A percentile compares a stretch with the other conserved stretches of the same genome.
Conservation (phyloP, 257 asterid species). For the Solanum tarapatanum region DNA sequence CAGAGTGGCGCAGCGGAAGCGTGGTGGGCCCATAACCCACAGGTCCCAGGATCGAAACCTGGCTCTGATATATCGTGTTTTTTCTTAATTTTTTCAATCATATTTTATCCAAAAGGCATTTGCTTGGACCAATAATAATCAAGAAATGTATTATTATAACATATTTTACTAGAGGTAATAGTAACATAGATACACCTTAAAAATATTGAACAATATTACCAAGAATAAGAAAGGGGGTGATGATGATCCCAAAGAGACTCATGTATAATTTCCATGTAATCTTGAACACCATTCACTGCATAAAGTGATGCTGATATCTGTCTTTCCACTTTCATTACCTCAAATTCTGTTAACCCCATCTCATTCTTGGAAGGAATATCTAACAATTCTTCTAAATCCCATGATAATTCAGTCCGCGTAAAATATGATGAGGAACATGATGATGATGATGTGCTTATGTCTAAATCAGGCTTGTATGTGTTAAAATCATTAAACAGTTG, state of each 20-base stretch:
- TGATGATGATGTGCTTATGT: slow-evolving; percentile 11
- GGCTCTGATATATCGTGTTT: slow-evolving; percentile 39
- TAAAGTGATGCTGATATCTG: slow-evolving; percentile 76
- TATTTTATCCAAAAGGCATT: neutral
- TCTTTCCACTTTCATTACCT: slow-evolving; percentile 54
- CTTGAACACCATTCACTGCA: slow-evolving; percentile 63
- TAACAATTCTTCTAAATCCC: slow-evolving; percentile 9
- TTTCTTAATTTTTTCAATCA: neutral
- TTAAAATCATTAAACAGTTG: slow-evolving; percentile 14
- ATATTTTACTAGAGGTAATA: neutral
- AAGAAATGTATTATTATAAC: neutral
- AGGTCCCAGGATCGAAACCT: slow-evolving; percentile 99
- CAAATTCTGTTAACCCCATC: slow-evolving; percentile 32
- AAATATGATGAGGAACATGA: neutral
- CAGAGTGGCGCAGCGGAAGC: slow-evolving; percentile 70
- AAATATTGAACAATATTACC: slow-evolving; percentile 3
- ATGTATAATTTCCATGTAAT: slow-evolving; percentile 44
- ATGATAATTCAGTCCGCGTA: neutral
- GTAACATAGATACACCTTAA: neutral
- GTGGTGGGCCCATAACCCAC: slow-evolving; percentile 99
- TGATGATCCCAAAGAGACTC: slow-evolving; percentile 57
- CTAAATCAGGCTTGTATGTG: slow-evolving; percentile 50
- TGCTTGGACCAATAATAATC: neutral
- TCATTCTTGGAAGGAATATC: neutral
- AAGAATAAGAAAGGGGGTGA: slow-evolving; percentile 46